These are phyloP conservation scores for Cardamine resedifolia DNA, from an alignment of 345 rosid genomes.

Conservation along the genomic window DNA sequence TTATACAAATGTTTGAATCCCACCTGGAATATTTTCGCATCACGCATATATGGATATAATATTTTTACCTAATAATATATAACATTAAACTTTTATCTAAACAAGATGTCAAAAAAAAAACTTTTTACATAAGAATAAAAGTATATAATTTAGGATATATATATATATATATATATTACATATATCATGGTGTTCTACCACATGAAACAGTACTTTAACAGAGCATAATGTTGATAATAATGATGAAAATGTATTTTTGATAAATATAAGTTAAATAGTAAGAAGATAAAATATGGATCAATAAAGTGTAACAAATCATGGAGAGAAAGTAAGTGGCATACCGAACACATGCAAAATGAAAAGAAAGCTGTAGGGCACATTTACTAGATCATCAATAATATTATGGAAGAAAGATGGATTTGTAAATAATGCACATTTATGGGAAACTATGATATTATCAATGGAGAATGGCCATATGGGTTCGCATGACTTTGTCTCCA, in stretches of 20 bases:
- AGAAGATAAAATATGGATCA: slow-evolving; percentile 6
- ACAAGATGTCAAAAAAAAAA: not conserved
- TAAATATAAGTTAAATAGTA: not conserved
- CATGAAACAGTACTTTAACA: not conserved
- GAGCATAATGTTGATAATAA: not conserved
- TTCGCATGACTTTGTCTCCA: not conserved
- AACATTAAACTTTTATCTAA: not conserved
- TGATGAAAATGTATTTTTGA: not conserved
- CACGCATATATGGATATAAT: not conserved
- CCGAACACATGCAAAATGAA: slow-evolving; percentile 29
- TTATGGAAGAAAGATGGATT: not conserved
- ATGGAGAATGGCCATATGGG: not conserved
- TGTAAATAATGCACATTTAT: slow-evolving; percentile 12
- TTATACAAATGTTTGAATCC: not conserved
- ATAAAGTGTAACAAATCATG: slow-evolving; percentile 27
- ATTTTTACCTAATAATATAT: not conserved
- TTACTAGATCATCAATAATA: not conserved
- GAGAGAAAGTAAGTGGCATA: slow-evolving; percentile 33
- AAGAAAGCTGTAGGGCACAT: slow-evolving; percentile 26
- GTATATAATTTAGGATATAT: not conserved
- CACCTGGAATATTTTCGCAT: not conserved
- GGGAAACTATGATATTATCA: not conserved
- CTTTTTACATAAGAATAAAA: not conserved
- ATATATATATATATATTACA: too few relatives aligned
- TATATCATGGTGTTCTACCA: not conserved